Evolutionary conservation across 73 alveolate species (phyloP).

Genomic region (Tetrahymena elliotti): DNA sequence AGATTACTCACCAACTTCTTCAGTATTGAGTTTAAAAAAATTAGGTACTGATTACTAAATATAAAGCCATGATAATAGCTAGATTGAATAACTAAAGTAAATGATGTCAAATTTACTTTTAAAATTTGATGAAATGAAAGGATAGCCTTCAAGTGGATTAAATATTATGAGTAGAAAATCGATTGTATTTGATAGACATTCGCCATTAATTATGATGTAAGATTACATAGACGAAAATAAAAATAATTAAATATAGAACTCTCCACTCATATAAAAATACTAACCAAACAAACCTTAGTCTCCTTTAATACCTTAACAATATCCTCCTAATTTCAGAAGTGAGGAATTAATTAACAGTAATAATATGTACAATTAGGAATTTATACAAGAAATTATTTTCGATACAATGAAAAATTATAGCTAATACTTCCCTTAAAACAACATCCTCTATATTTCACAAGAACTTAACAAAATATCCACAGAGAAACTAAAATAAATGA

Average conservation of each 20-base stretch:
- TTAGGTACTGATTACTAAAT: background rate
- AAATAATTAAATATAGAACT: too few relatives aligned
- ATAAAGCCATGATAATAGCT: background rate
- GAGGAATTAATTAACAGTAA: background rate
- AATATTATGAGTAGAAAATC: background rate
- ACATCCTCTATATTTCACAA: background rate
- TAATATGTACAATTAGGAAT: background rate
- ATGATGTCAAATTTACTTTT: background rate
- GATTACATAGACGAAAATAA: background rate
- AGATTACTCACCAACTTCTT: background rate
- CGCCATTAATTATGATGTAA: background rate
- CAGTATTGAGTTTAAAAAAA: background rate
- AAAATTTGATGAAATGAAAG: background rate
- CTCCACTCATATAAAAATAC: background rate
- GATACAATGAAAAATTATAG: background rate
- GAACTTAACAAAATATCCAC: background rate
- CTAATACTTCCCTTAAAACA: background rate
- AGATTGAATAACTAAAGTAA: background rate
- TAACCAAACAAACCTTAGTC: background rate
- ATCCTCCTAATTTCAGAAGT: background rate
- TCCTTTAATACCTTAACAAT: background rate
- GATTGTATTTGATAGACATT: background rate
- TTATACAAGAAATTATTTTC: background rate
- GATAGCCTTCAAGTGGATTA: background rate
- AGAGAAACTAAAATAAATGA: background rate